Conservation (phyloP, 2,329 filamentous ascomycete species). For the Ophiocordyceps robertsii region DNA sequence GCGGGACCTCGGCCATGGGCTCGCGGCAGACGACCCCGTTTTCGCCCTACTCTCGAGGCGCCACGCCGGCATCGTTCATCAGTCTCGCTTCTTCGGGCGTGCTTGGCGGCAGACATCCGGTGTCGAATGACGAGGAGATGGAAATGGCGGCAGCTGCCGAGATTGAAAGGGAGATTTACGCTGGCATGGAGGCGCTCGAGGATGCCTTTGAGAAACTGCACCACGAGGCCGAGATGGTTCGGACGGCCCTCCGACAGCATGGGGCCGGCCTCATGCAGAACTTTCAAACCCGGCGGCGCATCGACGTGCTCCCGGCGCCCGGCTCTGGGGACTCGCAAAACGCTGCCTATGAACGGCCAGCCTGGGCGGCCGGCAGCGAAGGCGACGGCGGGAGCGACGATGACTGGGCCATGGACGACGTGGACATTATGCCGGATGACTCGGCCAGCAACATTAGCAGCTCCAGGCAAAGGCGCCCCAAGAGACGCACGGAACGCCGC, state of each 20-base stretch:
- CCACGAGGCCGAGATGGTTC: conserved; percentile 66
- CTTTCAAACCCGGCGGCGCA: conserved; percentile 45
- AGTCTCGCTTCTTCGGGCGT: conserved; percentile 37
- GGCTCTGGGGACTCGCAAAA: conserved; percentile 32
- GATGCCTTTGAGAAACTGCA: conserved; percentile 92
- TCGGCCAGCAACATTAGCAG: conserved; percentile 70
- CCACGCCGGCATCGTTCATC: conserved; percentile 47
- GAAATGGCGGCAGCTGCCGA: conserved; percentile 84
- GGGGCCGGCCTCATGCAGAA: conserved; percentile 60
- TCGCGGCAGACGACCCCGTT: conserved; percentile 35
- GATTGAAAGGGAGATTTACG: conserved; percentile 84
- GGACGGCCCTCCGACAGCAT: conserved; percentile 66
- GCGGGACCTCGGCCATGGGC: conserved; percentile 25
- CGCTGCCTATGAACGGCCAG: conserved; percentile 29
- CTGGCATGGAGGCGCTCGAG: conserved; percentile 86
- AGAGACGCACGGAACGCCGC: conserved; percentile 52
- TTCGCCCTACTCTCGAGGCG: conserved; percentile 37
- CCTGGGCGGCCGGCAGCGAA: conserved; percentile 24
- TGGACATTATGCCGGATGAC: conserved; percentile 61
- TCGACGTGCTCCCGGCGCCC: conserved; percentile 37
- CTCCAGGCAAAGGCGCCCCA: conserved; percentile 52
- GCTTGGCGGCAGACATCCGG: conserved; percentile 38
- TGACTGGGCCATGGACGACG: conserved; percentile 44
- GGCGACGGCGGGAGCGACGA: conserved; percentile 40
- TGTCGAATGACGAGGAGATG: conserved; percentile 86